Evolutionary conservation across 2,329 filamentous ascomycete species (phyloP).

Genomic region (Clarireedia homoeocarpa): DNA sequence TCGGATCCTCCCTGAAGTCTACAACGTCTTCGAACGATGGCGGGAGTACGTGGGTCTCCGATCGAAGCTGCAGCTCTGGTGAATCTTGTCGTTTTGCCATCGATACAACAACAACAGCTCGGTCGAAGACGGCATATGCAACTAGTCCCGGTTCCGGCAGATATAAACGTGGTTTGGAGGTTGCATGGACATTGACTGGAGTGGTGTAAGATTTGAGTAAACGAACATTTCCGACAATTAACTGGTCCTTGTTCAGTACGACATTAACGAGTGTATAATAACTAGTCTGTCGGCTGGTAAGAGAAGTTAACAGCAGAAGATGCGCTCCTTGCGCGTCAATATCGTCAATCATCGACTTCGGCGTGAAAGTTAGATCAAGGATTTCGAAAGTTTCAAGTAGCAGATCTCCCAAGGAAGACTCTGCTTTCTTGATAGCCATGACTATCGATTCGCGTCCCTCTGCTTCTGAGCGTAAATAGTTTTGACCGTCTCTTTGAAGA

Average conservation of each 20-base stretch:
- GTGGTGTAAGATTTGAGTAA: conserved; percentile 58
- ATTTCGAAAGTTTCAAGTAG: conserved; percentile 59
- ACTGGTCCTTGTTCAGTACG: conserved; percentile 45
- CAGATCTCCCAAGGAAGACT: conserved; percentile 40
- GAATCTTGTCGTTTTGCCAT: conserved; percentile 59
- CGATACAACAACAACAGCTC: conserved; percentile 70
- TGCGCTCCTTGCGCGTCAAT: conserved; percentile 45
- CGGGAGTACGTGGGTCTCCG: conserved; percentile 54
- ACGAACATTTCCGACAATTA: conserved; percentile 58
- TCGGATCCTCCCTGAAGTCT: conserved; percentile 61
- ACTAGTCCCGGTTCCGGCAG: conserved; percentile 73
- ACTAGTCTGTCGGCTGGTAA: conserved; percentile 43
- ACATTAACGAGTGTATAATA: conserved; percentile 73
- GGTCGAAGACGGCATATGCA: conserved; percentile 73
- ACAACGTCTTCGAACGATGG: conserved; percentile 79
- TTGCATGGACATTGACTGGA: conserved; percentile 33
- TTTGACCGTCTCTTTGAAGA: conserved; percentile 78
- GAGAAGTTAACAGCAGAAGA: conserved; percentile 53
- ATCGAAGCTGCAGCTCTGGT: conserved; percentile 67
- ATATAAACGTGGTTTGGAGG: conserved; percentile 57
- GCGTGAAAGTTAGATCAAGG: conserved; percentile 69
- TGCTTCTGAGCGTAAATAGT: conserved; percentile 63
- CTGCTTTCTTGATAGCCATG: conserved; percentile 49
- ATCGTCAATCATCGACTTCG: conserved; percentile 43
- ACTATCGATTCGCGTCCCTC: conserved; percentile 61